Percentiles rank a stretch among this genome's conserved stretches.
These are phyloP conservation scores for Epichloe coenophiala DNA, from an alignment of 2,329 filamentous ascomycete genomes.

Conservation along the genomic window DNA sequence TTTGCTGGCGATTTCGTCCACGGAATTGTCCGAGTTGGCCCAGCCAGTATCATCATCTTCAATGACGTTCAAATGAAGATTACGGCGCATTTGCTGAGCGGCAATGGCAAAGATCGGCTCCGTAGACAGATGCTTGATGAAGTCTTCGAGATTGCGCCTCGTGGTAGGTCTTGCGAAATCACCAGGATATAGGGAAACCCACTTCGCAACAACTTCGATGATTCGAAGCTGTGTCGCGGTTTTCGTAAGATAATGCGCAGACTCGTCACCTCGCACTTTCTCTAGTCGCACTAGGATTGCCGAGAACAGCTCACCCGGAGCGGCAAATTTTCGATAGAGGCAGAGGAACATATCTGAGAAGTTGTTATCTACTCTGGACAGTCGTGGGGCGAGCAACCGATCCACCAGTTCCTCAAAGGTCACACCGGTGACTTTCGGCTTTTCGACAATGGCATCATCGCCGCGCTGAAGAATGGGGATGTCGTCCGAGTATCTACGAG, in stretches of 20 bases:
- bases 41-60: slow-evolving; percentile 90
- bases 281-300: slow-evolving; percentile 70
- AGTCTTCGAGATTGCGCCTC: slow-evolving; percentile 56
- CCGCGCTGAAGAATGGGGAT: slow-evolving; percentile 52
- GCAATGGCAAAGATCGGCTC: slow-evolving; percentile 75
- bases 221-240: slow-evolving; percentile 73
- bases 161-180: slow-evolving; percentile 78
- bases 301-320: slow-evolving; percentile 64
- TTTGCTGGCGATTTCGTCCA: slow-evolving; percentile 21
- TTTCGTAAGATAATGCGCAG: slow-evolving; percentile 57
- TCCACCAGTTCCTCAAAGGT: slow-evolving; percentile 67
- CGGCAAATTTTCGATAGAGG: slow-evolving; percentile 84
- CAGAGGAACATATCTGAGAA: slow-evolving; percentile 84
- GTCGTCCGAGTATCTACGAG: slow-evolving; percentile 52
- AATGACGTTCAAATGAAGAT: slow-evolving; percentile 55
- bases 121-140: slow-evolving; percentile 60
- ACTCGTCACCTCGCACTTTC: slow-evolving; percentile 50
- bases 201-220: slow-evolving; percentile 72
- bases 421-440: slow-evolving; percentile 36
- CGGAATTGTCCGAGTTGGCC: slow-evolving; percentile 62
- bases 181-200: slow-evolving; percentile 80
- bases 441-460: slow-evolving; percentile 45
- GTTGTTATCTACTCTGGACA: slow-evolving; percentile 78
- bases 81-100: slow-evolving; percentile 70
- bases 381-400: slow-evolving; percentile 67